These are phyloP conservation scores for Fusarium luffae DNA, from an alignment of 2,329 filamentous ascomycete species.

Conservation along the genomic window DNA sequence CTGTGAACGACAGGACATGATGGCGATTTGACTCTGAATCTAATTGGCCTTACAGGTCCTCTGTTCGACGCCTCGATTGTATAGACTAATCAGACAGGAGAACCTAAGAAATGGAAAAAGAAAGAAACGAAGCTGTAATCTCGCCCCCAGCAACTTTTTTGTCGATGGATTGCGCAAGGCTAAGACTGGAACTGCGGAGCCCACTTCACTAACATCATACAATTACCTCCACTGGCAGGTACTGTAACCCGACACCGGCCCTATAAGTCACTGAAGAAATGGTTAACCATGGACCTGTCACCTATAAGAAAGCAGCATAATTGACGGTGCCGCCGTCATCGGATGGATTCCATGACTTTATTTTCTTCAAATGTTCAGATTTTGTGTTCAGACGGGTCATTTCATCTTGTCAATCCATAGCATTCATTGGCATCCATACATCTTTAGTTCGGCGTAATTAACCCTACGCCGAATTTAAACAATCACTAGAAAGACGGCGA, in stretches of 20 bases:
- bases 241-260: conserved; percentile 18
- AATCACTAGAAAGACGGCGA: background rate
- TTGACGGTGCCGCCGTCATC: conserved; percentile 6
- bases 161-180: conserved; percentile 18
- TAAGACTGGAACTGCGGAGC: conserved; percentile 32
- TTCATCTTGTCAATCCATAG: background rate
- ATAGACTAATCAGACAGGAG: background rate
- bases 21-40: conserved; percentile 11
- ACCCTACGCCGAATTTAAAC: conserved; percentile 3
- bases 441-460: conserved; percentile 4
- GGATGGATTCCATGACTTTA: background rate
- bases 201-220: conserved; percentile 4
- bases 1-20: conserved; percentile 44
- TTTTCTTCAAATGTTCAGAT: background rate
- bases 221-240: background rate
- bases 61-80: background rate
- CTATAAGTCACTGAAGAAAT: background rate
- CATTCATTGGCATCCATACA: background rate
- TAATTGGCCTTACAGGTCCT: conserved; percentile 20
- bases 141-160: conserved; percentile 32
- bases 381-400: background rate
- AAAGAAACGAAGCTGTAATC: conserved; percentile 6
- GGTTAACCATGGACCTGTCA: background rate
- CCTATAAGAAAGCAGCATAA: background rate
- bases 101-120: background rate